These are phyloP conservation scores for Solanum chiquidenum DNA, from an alignment of 257 asterid species.

Conservation along the genomic window DNA sequence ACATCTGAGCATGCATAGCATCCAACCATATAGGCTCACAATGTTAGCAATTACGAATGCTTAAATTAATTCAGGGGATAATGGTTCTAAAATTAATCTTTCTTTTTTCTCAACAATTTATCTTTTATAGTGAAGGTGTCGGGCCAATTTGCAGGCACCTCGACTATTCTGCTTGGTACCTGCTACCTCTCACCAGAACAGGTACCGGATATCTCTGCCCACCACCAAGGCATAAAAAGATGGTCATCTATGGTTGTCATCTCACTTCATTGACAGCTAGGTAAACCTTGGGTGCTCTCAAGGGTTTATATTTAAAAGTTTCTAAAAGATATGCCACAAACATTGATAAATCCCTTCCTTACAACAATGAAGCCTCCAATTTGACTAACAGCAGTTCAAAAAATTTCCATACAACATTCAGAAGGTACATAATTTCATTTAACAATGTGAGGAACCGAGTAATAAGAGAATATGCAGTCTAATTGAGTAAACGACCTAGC, in stretches of 20 bases:
- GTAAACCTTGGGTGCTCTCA: neutral
- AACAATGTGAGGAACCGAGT: neutral
- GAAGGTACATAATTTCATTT: neutral
- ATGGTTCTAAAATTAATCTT: neutral
- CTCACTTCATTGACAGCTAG: neutral
- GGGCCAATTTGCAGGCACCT: neutral
- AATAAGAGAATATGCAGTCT: neutral
- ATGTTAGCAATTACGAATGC: neutral
- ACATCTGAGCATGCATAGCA: neutral
- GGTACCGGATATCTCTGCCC: neutral
- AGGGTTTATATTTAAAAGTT: neutral
- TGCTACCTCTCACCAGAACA: neutral
- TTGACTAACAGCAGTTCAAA: neutral
- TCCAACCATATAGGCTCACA: neutral
- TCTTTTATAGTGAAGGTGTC: neutral
- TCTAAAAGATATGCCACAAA: neutral
- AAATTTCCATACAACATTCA: neutral
- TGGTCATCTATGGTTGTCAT: neutral
- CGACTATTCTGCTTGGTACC: neutral
- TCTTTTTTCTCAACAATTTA: neutral
- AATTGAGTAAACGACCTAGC: neutral
- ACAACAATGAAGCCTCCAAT: neutral
- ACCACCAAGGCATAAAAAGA: neutral
- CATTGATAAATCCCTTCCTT: neutral
- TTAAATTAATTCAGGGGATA: neutral